Percentiles rank a stretch among this genome's conserved stretches.
Evolutionary conservation across 139 green algal species (phyloP).

Genomic region (Ettlia oleoabundans): DNA sequence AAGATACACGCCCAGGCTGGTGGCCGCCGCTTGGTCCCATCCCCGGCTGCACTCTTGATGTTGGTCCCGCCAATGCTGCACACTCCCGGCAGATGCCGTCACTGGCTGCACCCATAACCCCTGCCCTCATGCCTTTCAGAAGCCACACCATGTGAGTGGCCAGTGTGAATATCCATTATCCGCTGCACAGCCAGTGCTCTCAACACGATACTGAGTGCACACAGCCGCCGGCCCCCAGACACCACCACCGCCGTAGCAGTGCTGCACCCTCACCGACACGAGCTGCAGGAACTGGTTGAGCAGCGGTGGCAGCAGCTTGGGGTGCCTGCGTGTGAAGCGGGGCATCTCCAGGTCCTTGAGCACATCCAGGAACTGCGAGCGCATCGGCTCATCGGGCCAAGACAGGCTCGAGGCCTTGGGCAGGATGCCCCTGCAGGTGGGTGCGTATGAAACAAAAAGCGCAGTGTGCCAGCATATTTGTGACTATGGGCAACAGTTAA

Average conservation of each 20-base stretch:
- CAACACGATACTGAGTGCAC: too few species aligned
- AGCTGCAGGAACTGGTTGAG: slow-evolving; percentile 85
- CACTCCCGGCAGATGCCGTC: too few species aligned
- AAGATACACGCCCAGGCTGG: too few species aligned
- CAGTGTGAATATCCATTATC: too few species aligned
- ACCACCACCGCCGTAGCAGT: not conserved
- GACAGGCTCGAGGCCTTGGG: slow-evolving; percentile 59
- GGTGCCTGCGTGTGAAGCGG: slow-evolving; percentile 85
- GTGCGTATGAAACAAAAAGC: not conserved
- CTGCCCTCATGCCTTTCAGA: too few species aligned
- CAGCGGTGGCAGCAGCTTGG: slow-evolving; percentile 77
- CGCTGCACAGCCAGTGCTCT: too few species aligned
- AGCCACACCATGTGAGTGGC: too few species aligned
- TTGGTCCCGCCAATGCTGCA: too few species aligned
- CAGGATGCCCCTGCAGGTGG: slow-evolving; percentile 43
- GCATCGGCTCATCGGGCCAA: slow-evolving; percentile 86
- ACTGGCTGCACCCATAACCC: too few species aligned
- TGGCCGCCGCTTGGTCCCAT: too few species aligned
- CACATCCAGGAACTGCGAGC: slow-evolving; percentile 73
- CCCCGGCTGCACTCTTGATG: too few species aligned
- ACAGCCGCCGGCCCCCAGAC: not conserved
- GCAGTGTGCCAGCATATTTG: not conserved
- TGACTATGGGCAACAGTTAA: not conserved
- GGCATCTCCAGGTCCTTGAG: slow-evolving; percentile 78
- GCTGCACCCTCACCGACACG: slow-evolving; percentile 60